Conservation (phyloP, 2,329 filamentous ascomycete species). For the Bertia moriformis region DNA sequence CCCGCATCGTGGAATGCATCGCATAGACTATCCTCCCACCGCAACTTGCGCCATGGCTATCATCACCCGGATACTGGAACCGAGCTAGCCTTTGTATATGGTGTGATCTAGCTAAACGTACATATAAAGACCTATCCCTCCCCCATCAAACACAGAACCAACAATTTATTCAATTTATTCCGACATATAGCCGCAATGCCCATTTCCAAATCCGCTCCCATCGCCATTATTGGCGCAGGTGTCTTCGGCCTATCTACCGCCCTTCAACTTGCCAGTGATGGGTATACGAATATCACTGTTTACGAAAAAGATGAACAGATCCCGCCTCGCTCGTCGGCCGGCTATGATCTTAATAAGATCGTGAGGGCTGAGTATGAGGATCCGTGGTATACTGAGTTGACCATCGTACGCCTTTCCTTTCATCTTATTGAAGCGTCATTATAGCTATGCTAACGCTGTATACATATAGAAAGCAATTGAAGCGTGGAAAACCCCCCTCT, state of each 20-base stretch:
- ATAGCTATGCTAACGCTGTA: too few species aligned
- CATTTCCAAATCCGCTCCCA: slow-evolving; percentile 2
- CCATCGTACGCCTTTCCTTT: slow-evolving; percentile 23
- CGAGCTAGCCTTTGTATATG: too few species aligned
- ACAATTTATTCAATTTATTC: too few species aligned
- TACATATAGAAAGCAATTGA: slow-evolving; percentile 23
- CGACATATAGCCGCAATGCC: too few species aligned
- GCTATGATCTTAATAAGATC: slow-evolving; percentile 30
- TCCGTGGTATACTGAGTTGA: slow-evolving; percentile 25
- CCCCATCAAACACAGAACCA: too few species aligned
- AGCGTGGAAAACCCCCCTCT: slow-evolving; percentile 28
- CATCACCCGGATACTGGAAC: too few species aligned
- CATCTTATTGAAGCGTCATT: too few species aligned
- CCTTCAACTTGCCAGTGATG: slow-evolving; percentile 24
- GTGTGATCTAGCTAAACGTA: too few species aligned
- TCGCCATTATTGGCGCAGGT: slow-evolving; percentile 28
- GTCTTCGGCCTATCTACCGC: slow-evolving; percentile 35
- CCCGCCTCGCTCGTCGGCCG: slow-evolving; percentile 29
- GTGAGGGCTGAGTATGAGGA: slow-evolving; percentile 30
- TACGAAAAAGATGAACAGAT: slow-evolving; percentile 21
- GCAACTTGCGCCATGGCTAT: too few species aligned
- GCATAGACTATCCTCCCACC: too few species aligned
- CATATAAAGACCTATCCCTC: too few species aligned
- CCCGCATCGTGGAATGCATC: too few species aligned
- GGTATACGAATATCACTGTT: slow-evolving; percentile 29